Conservation (phyloP, 2,329 filamentous ascomycete genomes). For the Coleophoma eucalyptorum region DNA sequence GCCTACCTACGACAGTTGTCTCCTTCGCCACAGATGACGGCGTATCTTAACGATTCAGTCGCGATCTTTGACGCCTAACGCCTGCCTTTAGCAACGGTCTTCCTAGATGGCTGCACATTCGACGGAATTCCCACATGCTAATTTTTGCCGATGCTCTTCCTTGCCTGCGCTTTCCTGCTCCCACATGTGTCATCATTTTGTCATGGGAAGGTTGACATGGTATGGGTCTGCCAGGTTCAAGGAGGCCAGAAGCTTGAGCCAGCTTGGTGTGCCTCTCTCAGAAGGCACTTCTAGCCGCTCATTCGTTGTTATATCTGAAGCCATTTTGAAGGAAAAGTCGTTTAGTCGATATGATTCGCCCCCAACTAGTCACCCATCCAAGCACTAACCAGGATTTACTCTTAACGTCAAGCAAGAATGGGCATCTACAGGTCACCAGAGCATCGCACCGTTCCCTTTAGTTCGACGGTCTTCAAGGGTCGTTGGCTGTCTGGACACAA, state of each 20-base stretch:
- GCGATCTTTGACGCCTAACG: background rate
- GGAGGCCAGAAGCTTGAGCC: constrained; percentile 1
- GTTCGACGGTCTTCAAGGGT: constrained; percentile 12
- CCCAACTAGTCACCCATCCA: constrained; percentile 15
- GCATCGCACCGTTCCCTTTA: constrained; percentile 13
- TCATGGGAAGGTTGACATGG: background rate
- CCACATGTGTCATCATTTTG: background rate
- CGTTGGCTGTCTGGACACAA: constrained; percentile 8
- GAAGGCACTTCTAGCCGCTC: background rate
- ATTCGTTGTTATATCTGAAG: background rate
- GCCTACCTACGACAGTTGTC: background rate
- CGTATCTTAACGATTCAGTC: background rate
- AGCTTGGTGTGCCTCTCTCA: background rate
- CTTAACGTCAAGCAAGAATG: constrained; percentile 16
- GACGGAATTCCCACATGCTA: background rate
- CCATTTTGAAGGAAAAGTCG: background rate
- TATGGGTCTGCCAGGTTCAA: background rate
- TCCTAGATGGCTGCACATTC: background rate
- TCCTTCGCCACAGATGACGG: background rate
- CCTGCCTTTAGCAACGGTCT: background rate
- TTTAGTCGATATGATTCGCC: constrained; percentile 12
- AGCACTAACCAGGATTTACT: constrained; percentile 9
- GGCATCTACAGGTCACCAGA: constrained; percentile 21
- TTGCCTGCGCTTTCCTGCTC: background rate
- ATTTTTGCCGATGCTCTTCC: background rate